Evolutionary conservation across 169 alveolate genomes (phyloP).

Genomic region (Plasmodium knowlesi): DNA sequence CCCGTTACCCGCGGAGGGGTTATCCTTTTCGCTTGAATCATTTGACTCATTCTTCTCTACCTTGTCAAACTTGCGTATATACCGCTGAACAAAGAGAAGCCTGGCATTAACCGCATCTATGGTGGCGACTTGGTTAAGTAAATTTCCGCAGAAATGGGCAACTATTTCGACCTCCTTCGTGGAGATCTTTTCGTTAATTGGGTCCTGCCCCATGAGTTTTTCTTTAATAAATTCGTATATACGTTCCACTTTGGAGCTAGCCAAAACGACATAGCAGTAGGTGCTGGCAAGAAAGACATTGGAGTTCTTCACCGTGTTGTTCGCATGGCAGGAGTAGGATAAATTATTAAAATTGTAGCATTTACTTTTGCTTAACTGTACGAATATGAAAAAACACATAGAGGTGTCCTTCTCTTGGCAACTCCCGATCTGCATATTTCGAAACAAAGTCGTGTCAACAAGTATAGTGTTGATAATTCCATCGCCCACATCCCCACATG

Average conservation of each 20-base stretch:
- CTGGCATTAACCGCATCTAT: constrained; percentile 51
- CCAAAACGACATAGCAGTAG: constrained; percentile 64
- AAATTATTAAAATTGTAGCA: constrained; percentile 67
- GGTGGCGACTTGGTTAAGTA: constrained; percentile 56
- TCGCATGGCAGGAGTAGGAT: constrained; percentile 68
- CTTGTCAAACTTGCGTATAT: constrained; percentile 7
- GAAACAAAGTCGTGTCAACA: constrained; percentile 26
- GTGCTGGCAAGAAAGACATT: constrained; percentile 19
- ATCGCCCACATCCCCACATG: background rate
- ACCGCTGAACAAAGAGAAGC: constrained; percentile 58
- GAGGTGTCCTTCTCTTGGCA: constrained; percentile 20
- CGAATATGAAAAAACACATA: constrained; percentile 66
- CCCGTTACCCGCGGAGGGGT: background rate
- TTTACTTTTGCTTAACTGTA: constrained; percentile 57
- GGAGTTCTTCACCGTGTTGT: constrained; percentile 15
- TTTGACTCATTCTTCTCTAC: background rate
- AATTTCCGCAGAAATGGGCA: constrained; percentile 71
- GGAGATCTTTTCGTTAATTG: constrained; percentile 40
- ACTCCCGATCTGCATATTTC: constrained; percentile 29
- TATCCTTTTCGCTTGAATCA: background rate
- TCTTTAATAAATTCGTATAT: constrained; percentile 36
- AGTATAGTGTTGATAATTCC: constrained; percentile 61
- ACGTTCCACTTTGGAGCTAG: constrained; percentile 44
- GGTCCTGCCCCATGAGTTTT: constrained; percentile 2
- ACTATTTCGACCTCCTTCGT: constrained; percentile 53